Conservation (phyloP, 192 early-diverging fungal species). For the Entophlyctis helioformis region DNA sequence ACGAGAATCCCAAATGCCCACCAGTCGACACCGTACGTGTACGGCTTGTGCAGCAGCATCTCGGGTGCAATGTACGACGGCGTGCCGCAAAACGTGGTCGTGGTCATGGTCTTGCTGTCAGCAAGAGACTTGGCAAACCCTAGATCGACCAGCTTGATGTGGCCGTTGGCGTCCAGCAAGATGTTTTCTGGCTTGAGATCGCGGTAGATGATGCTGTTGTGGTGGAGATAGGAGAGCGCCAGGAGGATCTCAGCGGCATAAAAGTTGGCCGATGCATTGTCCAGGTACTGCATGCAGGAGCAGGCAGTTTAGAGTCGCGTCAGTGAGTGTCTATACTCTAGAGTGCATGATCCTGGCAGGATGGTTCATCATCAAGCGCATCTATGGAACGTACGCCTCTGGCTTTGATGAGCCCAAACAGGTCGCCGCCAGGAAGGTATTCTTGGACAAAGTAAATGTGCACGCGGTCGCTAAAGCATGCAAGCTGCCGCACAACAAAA, state of each 20-base stretch:
- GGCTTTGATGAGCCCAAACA: slow-evolving; percentile 67
- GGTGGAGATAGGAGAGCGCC: slow-evolving; percentile 26
- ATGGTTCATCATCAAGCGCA: no score
- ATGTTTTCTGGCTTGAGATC: no score
- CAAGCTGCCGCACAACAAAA: slow-evolving; percentile 29
- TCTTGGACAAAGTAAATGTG: slow-evolving; percentile 39
- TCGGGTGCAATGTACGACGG: slow-evolving; percentile 39
- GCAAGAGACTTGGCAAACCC: slow-evolving; percentile 69
- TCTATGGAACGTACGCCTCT: no score
- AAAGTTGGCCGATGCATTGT: slow-evolving; percentile 46
- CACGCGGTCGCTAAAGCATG: slow-evolving; percentile 25
- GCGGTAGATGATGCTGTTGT: slow-evolving; percentile 21
- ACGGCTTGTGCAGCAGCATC: slow-evolving; percentile 64
- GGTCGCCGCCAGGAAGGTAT: slow-evolving; percentile 53
- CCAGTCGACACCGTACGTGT: slow-evolving; percentile 92
- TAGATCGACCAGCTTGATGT: slow-evolving; percentile 66
- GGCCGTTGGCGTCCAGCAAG: slow-evolving; percentile 56
- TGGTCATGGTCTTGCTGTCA: slow-evolving; percentile 31
- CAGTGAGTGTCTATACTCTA: background rate
- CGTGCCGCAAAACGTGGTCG: slow-evolving; percentile 82
- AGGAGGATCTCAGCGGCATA: slow-evolving; percentile 23
- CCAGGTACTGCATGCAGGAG: slow-evolving; percentile 23
- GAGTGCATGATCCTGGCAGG: no score
- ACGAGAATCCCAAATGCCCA: slow-evolving; percentile 89
- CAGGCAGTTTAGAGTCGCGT: slow-evolving; percentile 3